phyloP scores from a whole-genome alignment of 441 rosid species.

The Adansonia gregorii region DNA sequence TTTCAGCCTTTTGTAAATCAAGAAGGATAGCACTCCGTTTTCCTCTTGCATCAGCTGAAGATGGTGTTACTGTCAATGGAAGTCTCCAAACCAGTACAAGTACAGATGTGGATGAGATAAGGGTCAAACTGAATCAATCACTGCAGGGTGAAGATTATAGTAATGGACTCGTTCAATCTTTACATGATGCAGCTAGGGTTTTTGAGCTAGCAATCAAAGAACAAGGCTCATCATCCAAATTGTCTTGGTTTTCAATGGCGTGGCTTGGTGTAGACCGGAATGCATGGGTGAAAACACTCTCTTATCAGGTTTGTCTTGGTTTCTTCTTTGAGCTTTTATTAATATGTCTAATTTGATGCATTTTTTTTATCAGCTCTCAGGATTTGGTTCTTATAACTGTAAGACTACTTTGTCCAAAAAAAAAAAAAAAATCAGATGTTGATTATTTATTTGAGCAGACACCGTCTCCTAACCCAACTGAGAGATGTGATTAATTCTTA shows the following conservation, averaged over 20 bases:
- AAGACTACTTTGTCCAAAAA: neutral
- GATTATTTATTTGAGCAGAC: neutral
- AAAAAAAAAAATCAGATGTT: neutral
- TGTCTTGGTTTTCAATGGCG: conserved; percentile 85
- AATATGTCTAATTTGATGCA: conserved; percentile 8
- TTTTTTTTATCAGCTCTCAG: neutral
- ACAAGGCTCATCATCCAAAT: conserved; percentile 55
- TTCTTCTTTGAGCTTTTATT: conserved; percentile 5
- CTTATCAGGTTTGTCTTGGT: conserved; percentile 78
- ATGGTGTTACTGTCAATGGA: conserved; percentile 78
- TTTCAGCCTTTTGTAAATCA: conserved; percentile 35
- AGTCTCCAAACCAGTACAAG: conserved; percentile 51
- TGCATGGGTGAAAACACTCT: conserved; percentile 87
- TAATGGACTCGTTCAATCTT: conserved; percentile 79
- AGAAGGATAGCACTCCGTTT: conserved; percentile 40
- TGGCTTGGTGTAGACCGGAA: conserved; percentile 89
- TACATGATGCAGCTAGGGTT: conserved; percentile 89
- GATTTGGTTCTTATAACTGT: neutral
- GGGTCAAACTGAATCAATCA: conserved; percentile 67
- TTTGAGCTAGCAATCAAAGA: conserved; percentile 83
- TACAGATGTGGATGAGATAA: conserved; percentile 71
- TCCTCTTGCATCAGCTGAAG: conserved; percentile 72
- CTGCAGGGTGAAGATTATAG: conserved; percentile 69
- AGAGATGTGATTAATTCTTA: neutral
- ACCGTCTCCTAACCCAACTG: neutral